Conservation (phyloP, 2,329 filamentous ascomycete species). For the Colletotrichum theobromicola region DNA sequence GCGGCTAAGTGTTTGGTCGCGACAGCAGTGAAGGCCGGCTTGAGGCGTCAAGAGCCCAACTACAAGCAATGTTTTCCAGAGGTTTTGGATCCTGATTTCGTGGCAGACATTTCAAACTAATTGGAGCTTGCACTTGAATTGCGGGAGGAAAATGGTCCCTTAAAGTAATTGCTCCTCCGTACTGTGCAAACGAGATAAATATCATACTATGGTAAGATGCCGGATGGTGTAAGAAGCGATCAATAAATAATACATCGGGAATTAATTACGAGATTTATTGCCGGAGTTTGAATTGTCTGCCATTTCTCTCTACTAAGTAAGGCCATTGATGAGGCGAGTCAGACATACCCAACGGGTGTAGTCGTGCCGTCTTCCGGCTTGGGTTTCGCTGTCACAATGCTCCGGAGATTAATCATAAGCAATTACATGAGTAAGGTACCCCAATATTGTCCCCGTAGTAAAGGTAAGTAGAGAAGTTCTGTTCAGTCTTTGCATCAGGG, state of each 20-base stretch:
- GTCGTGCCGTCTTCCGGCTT: background rate
- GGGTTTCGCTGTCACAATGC: background rate
- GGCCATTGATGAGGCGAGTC: background rate
- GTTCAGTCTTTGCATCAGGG: background rate
- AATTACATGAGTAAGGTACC: too few species aligned
- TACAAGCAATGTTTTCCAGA: accelerated
- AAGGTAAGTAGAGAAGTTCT: background rate
- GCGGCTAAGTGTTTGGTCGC: too few species aligned
- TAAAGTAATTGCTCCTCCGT: too few species aligned
- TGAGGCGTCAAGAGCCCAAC: background rate
- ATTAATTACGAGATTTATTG: background rate
- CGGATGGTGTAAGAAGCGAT: too few species aligned
- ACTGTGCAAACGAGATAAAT: too few species aligned
- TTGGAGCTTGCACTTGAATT: too few species aligned
- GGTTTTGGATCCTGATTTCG: too few species aligned
- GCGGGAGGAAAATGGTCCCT: too few species aligned
- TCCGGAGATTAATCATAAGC: background rate
- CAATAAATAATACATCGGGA: background rate
- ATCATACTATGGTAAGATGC: too few species aligned
- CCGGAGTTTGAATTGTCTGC: background rate
- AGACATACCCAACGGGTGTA: background rate
- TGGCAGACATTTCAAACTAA: too few species aligned
- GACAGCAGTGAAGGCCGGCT: background rate
- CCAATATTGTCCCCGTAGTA: background rate
- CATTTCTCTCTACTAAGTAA: background rate